Evolutionary conservation across 306 rosid species (phyloP).

Genomic region (Cotoneaster glaucophyllus): DNA sequence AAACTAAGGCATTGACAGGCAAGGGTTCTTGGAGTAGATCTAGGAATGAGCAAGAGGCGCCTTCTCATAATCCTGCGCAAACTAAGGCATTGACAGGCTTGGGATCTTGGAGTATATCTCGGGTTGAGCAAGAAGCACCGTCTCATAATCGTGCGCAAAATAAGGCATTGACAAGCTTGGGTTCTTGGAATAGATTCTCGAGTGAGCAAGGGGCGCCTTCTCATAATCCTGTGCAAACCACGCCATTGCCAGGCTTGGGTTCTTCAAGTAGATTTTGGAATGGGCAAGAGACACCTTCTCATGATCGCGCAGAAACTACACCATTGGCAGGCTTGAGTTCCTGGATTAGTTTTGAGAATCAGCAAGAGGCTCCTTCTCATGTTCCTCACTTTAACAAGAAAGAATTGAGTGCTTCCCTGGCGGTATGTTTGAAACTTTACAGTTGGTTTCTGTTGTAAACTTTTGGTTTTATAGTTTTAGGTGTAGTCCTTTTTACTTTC

Average conservation of each 20-base stretch:
- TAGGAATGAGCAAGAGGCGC: slow-evolving; percentile 30
- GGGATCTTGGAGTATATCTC: no score
- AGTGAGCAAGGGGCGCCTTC: slow-evolving; percentile 35
- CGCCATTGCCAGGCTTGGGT: background rate
- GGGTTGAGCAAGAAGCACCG: no score
- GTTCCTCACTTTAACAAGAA: slow-evolving; percentile 35
- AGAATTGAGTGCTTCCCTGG: slow-evolving; percentile 49
- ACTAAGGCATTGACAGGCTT: no score
- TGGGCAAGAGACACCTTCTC: slow-evolving; percentile 33
- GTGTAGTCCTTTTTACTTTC: background rate
- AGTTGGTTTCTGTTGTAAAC: slow-evolving; percentile 2
- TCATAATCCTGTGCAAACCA: background rate
- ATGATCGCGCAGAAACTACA: slow-evolving; percentile 4
- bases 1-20: background rate
- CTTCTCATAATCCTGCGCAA: slow-evolving; percentile 21
- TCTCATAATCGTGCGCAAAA: background rate
- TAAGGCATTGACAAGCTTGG: background rate
- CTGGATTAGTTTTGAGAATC: no score
- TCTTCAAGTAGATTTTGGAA: slow-evolving; percentile 13
- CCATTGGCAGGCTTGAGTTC: no score
- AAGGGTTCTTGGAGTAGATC: background rate
- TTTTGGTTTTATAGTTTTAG: background rate
- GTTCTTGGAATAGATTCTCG: slow-evolving; percentile 9
- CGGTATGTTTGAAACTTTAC: slow-evolving; percentile 30
- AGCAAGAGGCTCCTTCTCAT: background rate